These are phyloP conservation scores for Keqinozyma sinolaborantium DNA, from an alignment of 1,139 yeast genomes.

Conservation along the genomic window DNA sequence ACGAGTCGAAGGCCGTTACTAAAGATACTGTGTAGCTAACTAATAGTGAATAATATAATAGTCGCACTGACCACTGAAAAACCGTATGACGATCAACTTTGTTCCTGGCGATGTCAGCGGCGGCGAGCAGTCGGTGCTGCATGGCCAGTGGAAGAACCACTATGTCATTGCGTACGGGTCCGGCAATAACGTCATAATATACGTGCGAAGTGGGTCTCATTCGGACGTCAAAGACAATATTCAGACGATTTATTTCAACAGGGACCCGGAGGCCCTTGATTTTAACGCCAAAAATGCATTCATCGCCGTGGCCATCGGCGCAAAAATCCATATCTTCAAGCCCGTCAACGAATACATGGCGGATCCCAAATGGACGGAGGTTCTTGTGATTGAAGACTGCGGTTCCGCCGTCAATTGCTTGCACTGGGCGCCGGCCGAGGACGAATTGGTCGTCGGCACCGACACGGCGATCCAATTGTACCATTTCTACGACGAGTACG, in stretches of 20 bases:
- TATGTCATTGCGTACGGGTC: conserved; percentile 76
- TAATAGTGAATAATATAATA: not conserved
- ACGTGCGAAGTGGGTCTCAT: conserved; percentile 7
- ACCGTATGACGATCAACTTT: conserved; percentile 69
- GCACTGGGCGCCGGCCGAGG: conserved; percentile 61
- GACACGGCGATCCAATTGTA: conserved; percentile 47
- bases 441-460: conserved; percentile 65
- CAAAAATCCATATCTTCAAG: conserved; percentile 31
- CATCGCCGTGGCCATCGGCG: conserved; percentile 44
- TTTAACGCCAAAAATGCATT: conserved; percentile 57
- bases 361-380: conserved; percentile 48
- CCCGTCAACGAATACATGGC: conserved; percentile 44
- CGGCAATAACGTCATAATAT: conserved; percentile 73
- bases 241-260: conserved; percentile 72
- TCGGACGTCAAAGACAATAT: conserved; percentile 33
- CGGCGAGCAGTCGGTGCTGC: conserved; percentile 52
- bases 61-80: too few species aligned
- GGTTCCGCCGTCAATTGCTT: conserved; percentile 48
- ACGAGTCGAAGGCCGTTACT: not conserved
- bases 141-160: conserved; percentile 65
- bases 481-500: conserved; percentile 46
- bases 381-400: conserved; percentile 14
- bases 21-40: not conserved
- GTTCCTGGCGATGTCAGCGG: conserved; percentile 84
- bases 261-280: conserved; percentile 65